Evolutionary conservation across 2,329 filamentous ascomycete species (phyloP).

Genomic region (Fusarium drepaniforme): DNA sequence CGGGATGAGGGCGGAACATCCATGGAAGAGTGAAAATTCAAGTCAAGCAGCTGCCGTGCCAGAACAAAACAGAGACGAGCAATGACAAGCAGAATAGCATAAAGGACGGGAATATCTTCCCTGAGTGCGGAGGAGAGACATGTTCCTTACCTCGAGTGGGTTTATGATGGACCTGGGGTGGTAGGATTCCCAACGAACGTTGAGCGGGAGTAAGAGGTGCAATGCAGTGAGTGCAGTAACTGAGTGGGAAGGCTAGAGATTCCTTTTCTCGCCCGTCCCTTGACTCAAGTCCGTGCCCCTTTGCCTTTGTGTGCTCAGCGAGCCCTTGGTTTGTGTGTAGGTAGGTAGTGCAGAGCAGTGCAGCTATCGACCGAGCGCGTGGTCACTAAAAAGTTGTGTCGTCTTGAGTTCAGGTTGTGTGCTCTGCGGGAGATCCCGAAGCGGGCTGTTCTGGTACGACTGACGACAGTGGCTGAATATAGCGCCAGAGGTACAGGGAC

Average conservation of each 20-base stretch:
- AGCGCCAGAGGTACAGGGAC: constrained; percentile 34
- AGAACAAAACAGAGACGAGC: not conserved
- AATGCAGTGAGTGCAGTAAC: not conserved
- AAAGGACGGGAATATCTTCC: constrained; percentile 10
- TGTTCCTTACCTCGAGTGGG: constrained; percentile 31
- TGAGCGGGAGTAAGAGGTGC: constrained; percentile 1
- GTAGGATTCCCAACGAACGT: constrained; percentile 3
- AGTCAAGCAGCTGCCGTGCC: constrained; percentile 15
- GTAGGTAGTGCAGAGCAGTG: not conserved
- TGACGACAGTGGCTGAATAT: constrained; percentile 46
- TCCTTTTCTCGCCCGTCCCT: not conserved
- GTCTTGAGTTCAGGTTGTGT: constrained; percentile 15
- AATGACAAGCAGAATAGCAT: constrained; percentile 1
- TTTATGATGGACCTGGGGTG: not conserved
- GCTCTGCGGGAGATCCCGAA: constrained; percentile 45
- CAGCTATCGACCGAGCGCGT: constrained; percentile 20
- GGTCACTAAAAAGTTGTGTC: constrained; percentile 9
- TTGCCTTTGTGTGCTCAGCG: constrained; percentile 5
- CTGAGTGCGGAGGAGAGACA: constrained; percentile 13
- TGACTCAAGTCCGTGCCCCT: not conserved
- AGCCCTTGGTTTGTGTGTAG: constrained; percentile 4
- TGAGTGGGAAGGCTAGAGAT: not conserved
- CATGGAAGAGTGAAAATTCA: constrained; percentile 24
- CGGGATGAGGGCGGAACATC: constrained; percentile 22
- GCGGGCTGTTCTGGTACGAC: constrained; percentile 39